A percentile compares a stretch with the other conserved stretches of the same genome.
phyloP scores from a whole-genome alignment of 306 rosid species.

The Amphicarpaea edgeworthii region DNA sequence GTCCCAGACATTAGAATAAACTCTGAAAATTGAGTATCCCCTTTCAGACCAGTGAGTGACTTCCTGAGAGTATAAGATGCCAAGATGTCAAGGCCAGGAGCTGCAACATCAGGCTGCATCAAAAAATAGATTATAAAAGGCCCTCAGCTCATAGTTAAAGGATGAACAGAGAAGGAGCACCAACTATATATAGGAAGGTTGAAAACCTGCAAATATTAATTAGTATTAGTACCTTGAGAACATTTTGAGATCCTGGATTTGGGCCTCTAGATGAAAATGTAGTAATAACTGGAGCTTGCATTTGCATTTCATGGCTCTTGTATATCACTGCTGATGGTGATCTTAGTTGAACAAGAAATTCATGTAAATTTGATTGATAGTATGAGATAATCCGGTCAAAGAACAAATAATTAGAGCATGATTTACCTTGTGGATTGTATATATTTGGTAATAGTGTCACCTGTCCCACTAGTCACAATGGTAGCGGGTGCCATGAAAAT shows the following conservation, averaged over 20 bases:
- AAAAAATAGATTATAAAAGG: slow-evolving; percentile 1
- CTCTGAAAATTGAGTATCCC: slow-evolving; percentile 84
- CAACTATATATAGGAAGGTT: neutral
- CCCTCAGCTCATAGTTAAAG: neutral
- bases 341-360: slow-evolving; percentile 54
- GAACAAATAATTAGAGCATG: slow-evolving; percentile 12
- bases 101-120: slow-evolving; percentile 91
- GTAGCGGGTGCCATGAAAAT: slow-evolving; percentile 90
- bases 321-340: slow-evolving; percentile 77
- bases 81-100: slow-evolving; percentile 86
- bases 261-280: slow-evolving; percentile 90
- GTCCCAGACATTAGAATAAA: slow-evolving; percentile 86
- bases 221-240: slow-evolving; percentile 69
- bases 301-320: slow-evolving; percentile 52
- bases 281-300: slow-evolving; percentile 65
- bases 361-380: slow-evolving; percentile 17
- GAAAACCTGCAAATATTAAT: slow-evolving; percentile 17
- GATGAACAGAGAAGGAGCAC: neutral
- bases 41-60: slow-evolving; percentile 76
- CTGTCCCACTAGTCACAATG: slow-evolving; percentile 57
- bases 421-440: slow-evolving; percentile 70
- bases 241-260: slow-evolving; percentile 58
- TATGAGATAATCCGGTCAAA: slow-evolving; percentile 28
- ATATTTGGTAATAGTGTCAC: slow-evolving; percentile 53
- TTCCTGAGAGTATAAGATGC: slow-evolving; percentile 78